Conservation (phyloP, 73 alveolate genomes). For the Tetrahymena elliotti region DNA sequence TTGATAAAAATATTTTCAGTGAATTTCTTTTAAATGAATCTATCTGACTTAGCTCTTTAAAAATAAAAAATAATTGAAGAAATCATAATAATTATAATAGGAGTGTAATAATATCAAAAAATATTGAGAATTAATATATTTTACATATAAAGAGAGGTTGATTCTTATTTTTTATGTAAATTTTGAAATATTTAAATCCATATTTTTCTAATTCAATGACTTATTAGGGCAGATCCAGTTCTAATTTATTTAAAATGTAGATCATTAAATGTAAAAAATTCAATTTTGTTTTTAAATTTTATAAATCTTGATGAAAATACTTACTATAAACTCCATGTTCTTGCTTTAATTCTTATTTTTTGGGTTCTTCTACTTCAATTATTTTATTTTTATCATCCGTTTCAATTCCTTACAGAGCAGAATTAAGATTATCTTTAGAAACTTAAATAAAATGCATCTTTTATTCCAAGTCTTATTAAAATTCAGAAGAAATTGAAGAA, state of each 20-base stretch:
- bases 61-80: no score
- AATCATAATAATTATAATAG: no score
- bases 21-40: background rate
- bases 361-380: background rate
- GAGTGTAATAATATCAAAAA: no score
- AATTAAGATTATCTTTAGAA: background rate
- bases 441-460: background rate
- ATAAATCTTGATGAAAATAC: no score
- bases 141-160: background rate
- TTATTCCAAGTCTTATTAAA: background rate
- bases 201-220: background rate
- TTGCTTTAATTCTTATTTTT: background rate
- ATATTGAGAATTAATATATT: background rate
- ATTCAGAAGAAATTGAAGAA: background rate
- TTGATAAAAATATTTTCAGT: background rate
- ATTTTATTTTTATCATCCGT: background rate
- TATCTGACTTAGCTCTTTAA: background rate
- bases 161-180: background rate
- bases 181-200: background rate
- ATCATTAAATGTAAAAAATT: no score
- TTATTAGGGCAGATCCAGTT: background rate
- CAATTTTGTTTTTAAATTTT: no score
- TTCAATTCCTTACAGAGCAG: background rate
- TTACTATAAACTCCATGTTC: background rate
- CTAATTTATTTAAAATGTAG: background rate